Conservation (phyloP, 2,329 filamentous ascomycete species). For the Cercospora citrullina region DNA sequence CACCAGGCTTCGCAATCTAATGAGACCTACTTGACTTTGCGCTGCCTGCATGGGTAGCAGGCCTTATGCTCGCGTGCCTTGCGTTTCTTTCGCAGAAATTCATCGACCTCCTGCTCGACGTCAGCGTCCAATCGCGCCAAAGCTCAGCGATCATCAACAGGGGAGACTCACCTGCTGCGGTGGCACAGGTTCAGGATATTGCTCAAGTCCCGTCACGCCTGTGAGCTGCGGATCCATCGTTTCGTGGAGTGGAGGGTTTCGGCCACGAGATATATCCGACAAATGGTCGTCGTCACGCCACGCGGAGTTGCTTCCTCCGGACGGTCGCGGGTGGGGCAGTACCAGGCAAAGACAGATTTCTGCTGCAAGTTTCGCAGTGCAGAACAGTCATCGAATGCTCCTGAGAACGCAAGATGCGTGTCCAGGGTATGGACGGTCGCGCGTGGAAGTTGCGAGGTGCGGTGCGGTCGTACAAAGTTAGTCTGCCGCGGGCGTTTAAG, state of each 20-base stretch:
- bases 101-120: conserved; percentile 49
- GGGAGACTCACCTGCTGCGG: background rate
- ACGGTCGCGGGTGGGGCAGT: background rate
- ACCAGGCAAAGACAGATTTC: background rate
- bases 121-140: background rate
- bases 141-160: background rate
- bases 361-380: background rate
- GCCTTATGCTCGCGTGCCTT: conserved; percentile 56
- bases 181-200: background rate
- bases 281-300: conserved; percentile 2
- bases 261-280: conserved; percentile 4
- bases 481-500: background rate
- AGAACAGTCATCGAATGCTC: background rate
- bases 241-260: conserved; percentile 5
- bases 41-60: conserved; percentile 52
- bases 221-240: conserved; percentile 29
- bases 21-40: conserved; percentile 39
- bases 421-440: background rate
- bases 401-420: background rate
- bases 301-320: background rate
- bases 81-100: conserved; percentile 52
- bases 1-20: background rate
- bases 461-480: background rate
- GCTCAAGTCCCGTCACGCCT: conserved; percentile 17
- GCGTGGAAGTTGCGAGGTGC: background rate